phyloP scores from a whole-genome alignment of 2,329 filamentous ascomycete species.

The Penicillium sp. region DNA sequence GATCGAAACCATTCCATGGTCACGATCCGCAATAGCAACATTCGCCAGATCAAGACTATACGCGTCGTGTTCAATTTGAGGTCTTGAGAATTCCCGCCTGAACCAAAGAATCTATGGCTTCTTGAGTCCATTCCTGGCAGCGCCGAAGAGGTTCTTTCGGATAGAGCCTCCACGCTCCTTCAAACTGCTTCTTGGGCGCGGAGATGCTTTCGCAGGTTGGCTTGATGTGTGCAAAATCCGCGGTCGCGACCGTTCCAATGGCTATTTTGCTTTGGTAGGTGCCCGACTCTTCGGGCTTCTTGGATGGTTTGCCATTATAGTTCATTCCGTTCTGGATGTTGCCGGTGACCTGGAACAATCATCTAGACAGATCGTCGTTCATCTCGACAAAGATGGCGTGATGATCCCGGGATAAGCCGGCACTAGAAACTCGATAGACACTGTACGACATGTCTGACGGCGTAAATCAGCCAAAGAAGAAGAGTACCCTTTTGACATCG shows the following conservation, averaged over 20 bases:
- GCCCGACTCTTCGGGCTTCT: constrained; percentile 15
- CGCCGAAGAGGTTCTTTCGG: constrained; percentile 19
- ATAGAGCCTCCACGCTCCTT: constrained; percentile 22
- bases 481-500: no score
- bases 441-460: constrained; percentile 11
- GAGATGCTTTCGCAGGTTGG: constrained; percentile 17
- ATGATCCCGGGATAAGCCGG: constrained; percentile 21
- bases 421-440: constrained; percentile 15
- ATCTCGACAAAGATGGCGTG: constrained; percentile 27
- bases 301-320: constrained; percentile 16
- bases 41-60: no score
- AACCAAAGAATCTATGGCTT: constrained; percentile 11
- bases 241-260: constrained; percentile 17
- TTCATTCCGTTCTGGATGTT: constrained; percentile 28
- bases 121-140: constrained; percentile 29
- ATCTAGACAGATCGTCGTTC: constrained; percentile 13
- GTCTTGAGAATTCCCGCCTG: not conserved
- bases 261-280: constrained; percentile 10
- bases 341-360: constrained; percentile 25
- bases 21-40: no score
- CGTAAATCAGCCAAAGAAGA: no score
- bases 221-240: constrained; percentile 16
- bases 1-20: no score
- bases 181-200: constrained; percentile 28
- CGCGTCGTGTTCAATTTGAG: no score